Evolutionary conservation across 345 rosid species (phyloP).

Genomic region (Melaleuca alternifolia): DNA sequence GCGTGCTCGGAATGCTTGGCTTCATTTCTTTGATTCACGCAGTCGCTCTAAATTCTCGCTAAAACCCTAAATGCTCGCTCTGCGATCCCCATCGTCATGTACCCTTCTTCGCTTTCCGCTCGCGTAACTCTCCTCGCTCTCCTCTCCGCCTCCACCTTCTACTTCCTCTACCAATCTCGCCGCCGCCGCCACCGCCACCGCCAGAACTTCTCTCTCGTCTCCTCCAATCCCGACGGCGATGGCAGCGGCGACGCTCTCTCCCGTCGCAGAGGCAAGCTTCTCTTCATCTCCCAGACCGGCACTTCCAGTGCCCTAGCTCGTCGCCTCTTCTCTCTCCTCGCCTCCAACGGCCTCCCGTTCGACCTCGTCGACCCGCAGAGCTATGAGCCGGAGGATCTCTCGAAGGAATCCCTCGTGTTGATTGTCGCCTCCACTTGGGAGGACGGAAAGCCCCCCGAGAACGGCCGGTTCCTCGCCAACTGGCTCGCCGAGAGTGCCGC

Average conservation of each 20-base stretch:
- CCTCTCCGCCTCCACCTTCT: conserved; percentile 75
- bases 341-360: conserved; percentile 29
- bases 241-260: conserved; percentile 13
- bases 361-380: conserved; percentile 61
- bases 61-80: neutral
- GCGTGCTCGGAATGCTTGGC: neutral
- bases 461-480: conserved; percentile 51
- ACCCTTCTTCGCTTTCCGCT: conserved; percentile 36
- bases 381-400: conserved; percentile 93
- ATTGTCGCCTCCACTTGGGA: conserved; percentile 91
- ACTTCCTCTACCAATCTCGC: conserved; percentile 75
- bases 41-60: neutral
- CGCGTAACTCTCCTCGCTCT: conserved; percentile 61
- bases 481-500: conserved; percentile 81
- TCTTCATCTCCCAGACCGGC: conserved; percentile 79
- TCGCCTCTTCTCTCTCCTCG: conserved; percentile 36
- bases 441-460: conserved; percentile 62
- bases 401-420: conserved; percentile 48
- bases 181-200: conserved; percentile 36
- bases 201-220: conserved; percentile 16
- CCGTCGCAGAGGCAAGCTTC: conserved; percentile 42
- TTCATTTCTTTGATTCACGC: neutral
- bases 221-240: neutral
- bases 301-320: conserved; percentile 58
- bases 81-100: conserved; percentile 10